Conservation (phyloP, 2,329 filamentous ascomycete species). For the Colletotrichum sp. region DNA sequence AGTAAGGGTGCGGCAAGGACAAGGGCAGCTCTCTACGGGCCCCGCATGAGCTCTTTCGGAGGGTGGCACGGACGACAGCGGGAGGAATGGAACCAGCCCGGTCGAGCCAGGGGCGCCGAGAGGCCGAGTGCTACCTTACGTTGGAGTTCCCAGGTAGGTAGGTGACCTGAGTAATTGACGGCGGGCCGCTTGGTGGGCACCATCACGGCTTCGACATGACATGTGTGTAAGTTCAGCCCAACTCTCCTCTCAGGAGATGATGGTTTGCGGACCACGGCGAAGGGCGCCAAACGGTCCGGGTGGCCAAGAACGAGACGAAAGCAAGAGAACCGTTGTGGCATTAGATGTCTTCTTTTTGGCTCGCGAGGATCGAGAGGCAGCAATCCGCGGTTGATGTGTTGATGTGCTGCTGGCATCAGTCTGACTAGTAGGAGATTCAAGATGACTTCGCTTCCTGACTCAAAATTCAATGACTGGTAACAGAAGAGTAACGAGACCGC, state of each 20-base stretch:
- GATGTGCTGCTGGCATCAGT: not conserved
- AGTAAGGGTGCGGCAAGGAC: conserved; percentile 1
- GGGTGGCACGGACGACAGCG: conserved; percentile 14
- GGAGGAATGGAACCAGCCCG: conserved; percentile 1
- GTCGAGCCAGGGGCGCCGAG: conserved; percentile 8
- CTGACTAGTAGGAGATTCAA: not conserved
- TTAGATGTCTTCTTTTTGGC: not conserved
- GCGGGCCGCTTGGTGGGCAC: not conserved
- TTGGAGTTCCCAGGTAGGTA: not conserved
- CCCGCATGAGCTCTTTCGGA: conserved; percentile 18
- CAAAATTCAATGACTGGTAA: not conserved
- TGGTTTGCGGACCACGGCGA: not conserved
- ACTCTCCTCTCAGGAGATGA: not conserved
- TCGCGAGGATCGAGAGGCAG: not conserved
- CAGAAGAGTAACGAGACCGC: not conserved
- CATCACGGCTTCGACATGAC: not conserved
- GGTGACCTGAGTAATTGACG: not conserved
- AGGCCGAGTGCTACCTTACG: conserved; percentile 17
- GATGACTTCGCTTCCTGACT: not conserved
- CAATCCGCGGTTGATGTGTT: not conserved
- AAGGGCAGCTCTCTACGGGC: conserved; percentile 7
- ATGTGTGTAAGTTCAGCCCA: not conserved
- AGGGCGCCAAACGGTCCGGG: not conserved
- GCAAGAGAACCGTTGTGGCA: not conserved
- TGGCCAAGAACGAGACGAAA: not conserved